Percentiles rank a stretch among this genome's conserved stretches.
Evolutionary conservation across 805 yeast species (phyloP).

Genomic region (Yamadazyma kitorensis): DNA sequence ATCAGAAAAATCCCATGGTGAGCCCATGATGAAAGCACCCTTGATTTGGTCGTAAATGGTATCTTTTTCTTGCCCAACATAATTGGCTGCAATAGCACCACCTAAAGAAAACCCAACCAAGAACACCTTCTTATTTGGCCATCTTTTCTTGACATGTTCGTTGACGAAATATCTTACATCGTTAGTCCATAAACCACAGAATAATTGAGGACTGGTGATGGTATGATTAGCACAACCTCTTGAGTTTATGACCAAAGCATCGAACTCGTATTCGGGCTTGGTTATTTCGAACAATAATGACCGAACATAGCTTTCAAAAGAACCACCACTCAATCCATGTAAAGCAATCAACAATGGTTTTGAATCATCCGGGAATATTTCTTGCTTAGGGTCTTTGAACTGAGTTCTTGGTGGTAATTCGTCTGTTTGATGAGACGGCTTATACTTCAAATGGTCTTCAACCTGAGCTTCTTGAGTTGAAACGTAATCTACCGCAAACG

Average conservation of each 20-base stretch:
- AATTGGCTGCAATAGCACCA: constrained; percentile 62
- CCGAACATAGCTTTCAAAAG: constrained; percentile 70
- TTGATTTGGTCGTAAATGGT: constrained; percentile 48
- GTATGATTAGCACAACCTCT: constrained; percentile 79
- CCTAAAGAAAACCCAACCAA: constrained; percentile 74
- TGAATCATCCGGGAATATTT: constrained; percentile 34
- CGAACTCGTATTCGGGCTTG: constrained; percentile 39
- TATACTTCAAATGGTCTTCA: constrained; percentile 20
- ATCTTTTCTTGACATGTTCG: constrained; percentile 44
- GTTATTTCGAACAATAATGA: constrained; percentile 48
- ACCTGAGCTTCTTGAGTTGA: constrained; percentile 12
- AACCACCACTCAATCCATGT: constrained; percentile 81
- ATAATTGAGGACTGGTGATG: constrained; percentile 63
- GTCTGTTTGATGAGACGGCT: constrained; percentile 49
- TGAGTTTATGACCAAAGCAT: constrained; percentile 61
- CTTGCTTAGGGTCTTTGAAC: constrained; percentile 49
- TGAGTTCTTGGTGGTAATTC: constrained; percentile 68
- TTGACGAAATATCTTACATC: constrained; percentile 62
- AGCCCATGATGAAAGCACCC: constrained; percentile 58
- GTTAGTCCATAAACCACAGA: constrained; percentile 65
- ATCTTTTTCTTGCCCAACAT: constrained; percentile 60
- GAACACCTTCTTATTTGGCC: constrained; percentile 64
- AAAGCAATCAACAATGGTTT: constrained; percentile 60
- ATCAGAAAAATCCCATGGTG: constrained; percentile 72
- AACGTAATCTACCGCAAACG: constrained; percentile 51